Percentiles rank a stretch among this genome's conserved stretches.
Evolutionary conservation across 306 rosid species (phyloP).

Genomic region (Pachyrhizus erosus): DNA sequence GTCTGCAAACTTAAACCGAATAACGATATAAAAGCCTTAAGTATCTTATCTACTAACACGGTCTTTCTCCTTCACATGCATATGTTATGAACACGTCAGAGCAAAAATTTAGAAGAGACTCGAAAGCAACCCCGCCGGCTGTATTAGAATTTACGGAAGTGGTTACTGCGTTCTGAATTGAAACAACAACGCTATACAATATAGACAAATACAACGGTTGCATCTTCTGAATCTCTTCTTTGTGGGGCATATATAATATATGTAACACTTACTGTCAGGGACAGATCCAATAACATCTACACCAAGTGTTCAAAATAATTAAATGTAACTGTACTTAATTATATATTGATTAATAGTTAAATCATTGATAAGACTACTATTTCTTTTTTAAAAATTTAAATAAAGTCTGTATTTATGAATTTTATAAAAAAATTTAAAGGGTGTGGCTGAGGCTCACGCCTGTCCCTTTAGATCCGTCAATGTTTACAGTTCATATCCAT

Average conservation of each 20-base stretch:
- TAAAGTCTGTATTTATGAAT: not conserved
- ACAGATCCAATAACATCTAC: not conserved
- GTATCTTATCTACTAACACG: slow-evolving; percentile 2
- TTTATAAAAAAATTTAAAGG: not conserved
- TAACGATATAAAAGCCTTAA: slow-evolving; percentile 26
- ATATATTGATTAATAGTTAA: not conserved
- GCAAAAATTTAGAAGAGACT: slow-evolving; percentile 1
- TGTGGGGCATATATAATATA: slow-evolving; percentile 22
- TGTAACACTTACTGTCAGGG: not conserved
- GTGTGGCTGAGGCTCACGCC: not conserved
- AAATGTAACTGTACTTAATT: not conserved
- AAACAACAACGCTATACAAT: not conserved
- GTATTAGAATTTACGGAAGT: not conserved
- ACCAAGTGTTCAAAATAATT: not conserved
- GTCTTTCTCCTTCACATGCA: slow-evolving; percentile 27
- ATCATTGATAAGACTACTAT: not conserved
- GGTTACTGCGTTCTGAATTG: not conserved
- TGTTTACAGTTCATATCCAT: not conserved
- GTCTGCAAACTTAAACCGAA: slow-evolving; percentile 18
- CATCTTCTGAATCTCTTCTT: not conserved
- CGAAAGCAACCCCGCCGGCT: slow-evolving; percentile 11
- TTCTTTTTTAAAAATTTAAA: not conserved
- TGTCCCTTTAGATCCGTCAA: not conserved
- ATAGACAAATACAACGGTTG: slow-evolving; percentile 37
- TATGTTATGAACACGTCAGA: not conserved